These are phyloP conservation scores for Claviceps digitariae DNA, from an alignment of 2,329 filamentous ascomycete genomes.

Conservation along the genomic window DNA sequence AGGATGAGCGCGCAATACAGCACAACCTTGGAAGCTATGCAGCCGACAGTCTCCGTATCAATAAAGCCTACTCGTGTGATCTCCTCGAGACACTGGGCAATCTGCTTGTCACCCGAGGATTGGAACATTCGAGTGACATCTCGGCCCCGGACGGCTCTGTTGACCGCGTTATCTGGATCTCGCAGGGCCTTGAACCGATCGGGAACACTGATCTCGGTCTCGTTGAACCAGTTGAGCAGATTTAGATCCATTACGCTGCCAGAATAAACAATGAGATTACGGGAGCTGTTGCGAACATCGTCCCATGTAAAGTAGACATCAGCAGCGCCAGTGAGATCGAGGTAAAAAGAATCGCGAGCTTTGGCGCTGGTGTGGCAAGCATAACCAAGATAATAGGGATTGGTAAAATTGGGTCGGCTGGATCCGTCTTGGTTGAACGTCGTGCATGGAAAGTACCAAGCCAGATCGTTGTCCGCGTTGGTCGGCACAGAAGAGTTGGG, in stretches of 20 bases:
- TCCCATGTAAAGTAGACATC: conserved; percentile 97
- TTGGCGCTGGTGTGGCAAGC: conserved; percentile 67
- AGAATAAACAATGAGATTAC: conserved; percentile 89
- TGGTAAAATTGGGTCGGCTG: conserved; percentile 57
- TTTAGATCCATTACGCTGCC: conserved; percentile 86
- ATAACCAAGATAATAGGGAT: conserved; percentile 70
- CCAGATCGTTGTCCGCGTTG: conserved; percentile 57
- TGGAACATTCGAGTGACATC: conserved; percentile 87
- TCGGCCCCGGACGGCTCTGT: conserved; percentile 58
- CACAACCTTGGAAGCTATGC: conserved; percentile 94
- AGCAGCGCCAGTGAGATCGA: conserved; percentile 49
- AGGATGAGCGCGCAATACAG: conserved; percentile 86
- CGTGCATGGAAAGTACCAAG: conserved; percentile 94
- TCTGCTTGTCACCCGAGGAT: conserved; percentile 59
- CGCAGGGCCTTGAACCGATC: conserved; percentile 67
- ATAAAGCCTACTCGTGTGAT: conserved; percentile 94
- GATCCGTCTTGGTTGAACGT: conserved; percentile 92
- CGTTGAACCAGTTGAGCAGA: conserved; percentile 82
- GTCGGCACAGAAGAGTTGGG: conserved; percentile 65
- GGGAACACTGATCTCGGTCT: conserved; percentile 62
- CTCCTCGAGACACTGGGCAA: conserved; percentile 78
- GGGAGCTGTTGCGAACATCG: conserved; percentile 75
- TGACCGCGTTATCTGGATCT: conserved; percentile 45
- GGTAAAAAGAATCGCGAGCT: conserved; percentile 64
- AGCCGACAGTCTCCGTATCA: conserved; percentile 91